Evolutionary conservation across 2,329 filamentous ascomycete species (phyloP).

Genomic region (Helotiales sp.): DNA sequence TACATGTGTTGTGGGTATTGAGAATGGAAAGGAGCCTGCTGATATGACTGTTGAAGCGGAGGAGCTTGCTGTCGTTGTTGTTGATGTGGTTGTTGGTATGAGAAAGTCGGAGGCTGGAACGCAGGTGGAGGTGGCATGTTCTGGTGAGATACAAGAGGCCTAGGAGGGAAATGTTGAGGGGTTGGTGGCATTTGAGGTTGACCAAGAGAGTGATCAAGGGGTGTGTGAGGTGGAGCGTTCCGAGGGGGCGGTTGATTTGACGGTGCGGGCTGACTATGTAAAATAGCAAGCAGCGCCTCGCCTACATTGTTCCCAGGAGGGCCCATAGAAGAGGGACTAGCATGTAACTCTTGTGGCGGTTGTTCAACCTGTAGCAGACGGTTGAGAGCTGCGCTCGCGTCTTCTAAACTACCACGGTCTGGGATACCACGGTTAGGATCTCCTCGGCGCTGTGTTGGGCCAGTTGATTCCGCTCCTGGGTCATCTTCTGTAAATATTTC

Average conservation of each 20-base stretch:
- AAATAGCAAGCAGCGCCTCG: slow-evolving; percentile 59
- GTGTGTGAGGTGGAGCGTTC: slow-evolving; percentile 52
- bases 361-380: slow-evolving; percentile 61
- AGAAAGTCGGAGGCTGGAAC: slow-evolving; percentile 45
- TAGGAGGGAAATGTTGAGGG: slow-evolving; percentile 62
- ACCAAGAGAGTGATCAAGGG: slow-evolving; percentile 57
- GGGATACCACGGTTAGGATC: slow-evolving; percentile 20
- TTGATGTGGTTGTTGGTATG: slow-evolving; percentile 35
- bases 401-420: slow-evolving; percentile 52
- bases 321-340: slow-evolving; percentile 20
- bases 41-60: slow-evolving; percentile 28
- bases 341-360: slow-evolving; percentile 55
- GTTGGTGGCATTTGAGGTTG: slow-evolving; percentile 59
- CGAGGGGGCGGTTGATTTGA: slow-evolving; percentile 23
- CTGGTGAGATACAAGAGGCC: slow-evolving; percentile 50
- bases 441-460: slow-evolving; percentile 9
- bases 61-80: slow-evolving; percentile 14
- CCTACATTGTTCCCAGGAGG: slow-evolving; percentile 42
- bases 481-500: slow-evolving; percentile 69
- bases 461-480: slow-evolving; percentile 37
- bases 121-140: slow-evolving; percentile 53
- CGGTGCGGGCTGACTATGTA: slow-evolving; percentile 44
- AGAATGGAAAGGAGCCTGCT: not conserved
- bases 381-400: slow-evolving; percentile 55
- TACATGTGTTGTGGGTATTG: slow-evolving; percentile 16